A percentile compares a stretch with the other conserved stretches of the same genome.
Evolutionary conservation across 2,329 filamentous ascomycete genomes (phyloP).

Genomic region (Penicillium corylophilum): DNA sequence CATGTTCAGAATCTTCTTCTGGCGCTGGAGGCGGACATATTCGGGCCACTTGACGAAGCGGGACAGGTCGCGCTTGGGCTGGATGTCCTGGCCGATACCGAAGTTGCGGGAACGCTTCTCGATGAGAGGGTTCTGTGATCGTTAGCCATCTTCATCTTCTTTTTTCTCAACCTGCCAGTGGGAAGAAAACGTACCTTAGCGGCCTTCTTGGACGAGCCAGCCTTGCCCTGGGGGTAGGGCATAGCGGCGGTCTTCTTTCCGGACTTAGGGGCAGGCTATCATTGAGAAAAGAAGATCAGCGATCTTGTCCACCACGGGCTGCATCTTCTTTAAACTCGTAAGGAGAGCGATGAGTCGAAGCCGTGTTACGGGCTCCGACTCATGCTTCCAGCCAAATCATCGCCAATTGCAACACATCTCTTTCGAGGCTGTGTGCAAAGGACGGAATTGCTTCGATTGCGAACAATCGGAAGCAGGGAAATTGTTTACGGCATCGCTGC

Average conservation of each 20-base stretch:
- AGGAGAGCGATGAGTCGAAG: slow-evolving; percentile 59
- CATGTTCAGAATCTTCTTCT: slow-evolving; percentile 94
- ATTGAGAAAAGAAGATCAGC: slow-evolving; percentile 99
- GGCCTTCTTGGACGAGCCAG: slow-evolving; percentile 82
- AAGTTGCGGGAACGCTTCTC: slow-evolving; percentile 98
- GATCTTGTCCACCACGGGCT: slow-evolving; percentile 69
- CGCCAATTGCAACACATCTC: slow-evolving; percentile 36
- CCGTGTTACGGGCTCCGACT: slow-evolving; percentile 52
- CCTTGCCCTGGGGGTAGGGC: slow-evolving; percentile 94
- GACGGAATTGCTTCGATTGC: slow-evolving; percentile 40
- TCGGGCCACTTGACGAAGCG: slow-evolving; percentile 99
- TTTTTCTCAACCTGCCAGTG: slow-evolving; percentile 10
- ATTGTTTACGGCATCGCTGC: slow-evolving; percentile 24
- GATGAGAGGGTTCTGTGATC: slow-evolving; percentile 87
- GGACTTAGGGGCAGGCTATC: slow-evolving; percentile 89
- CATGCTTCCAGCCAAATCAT: slow-evolving; percentile 57
- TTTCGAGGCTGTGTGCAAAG: slow-evolving; percentile 31
- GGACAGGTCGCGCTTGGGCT: slow-evolving; percentile 90
- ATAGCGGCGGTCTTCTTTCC: slow-evolving; percentile 98
- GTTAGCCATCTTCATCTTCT: slow-evolving; percentile 16
- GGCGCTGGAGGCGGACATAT: slow-evolving; percentile 96
- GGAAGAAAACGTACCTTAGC: slow-evolving; percentile 74
- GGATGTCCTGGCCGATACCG: slow-evolving; percentile 98
- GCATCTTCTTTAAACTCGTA: slow-evolving; percentile 88
- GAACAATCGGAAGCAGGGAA: slow-evolving; percentile 29